Evolutionary conservation across 106 monocot species (phyloP), one percentile per base, ranked within the genome.

Genomic region (Dendrobium catenatum): DNA sequence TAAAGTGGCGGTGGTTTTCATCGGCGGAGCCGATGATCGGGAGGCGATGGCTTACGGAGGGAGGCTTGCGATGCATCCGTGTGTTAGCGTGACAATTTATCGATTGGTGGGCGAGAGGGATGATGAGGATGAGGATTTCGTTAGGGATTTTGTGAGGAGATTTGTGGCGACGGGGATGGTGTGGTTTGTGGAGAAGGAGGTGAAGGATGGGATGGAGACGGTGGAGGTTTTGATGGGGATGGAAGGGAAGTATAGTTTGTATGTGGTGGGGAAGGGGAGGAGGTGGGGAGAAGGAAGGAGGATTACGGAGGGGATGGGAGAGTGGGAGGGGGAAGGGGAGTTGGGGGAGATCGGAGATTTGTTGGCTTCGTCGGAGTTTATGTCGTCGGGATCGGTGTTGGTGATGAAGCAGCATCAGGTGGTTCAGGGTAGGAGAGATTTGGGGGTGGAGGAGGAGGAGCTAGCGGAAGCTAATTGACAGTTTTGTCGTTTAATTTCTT

Each of bases 301-400:
- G 13, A 46, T 77, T 16, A 76, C 59, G 22, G 42, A 4, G 19
- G 56, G 68, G 44, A 68, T 51, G 82, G 47, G 67, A 10, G 68
- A 68, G 0, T 37, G 49, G 76, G 79, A 42, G 40, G 51, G 72
- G 22, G 37, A 55, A n/a, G 37, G 37, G 37, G 82, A 82, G 46
- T 48, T 82, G 8, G 86, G 86, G 17, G 5, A 37, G 5, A 59
- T 82, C 5, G 86, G 82, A 8, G 86, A 75, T 47, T 4, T 86
- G 64, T 48, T 82, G 4, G 82, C 74, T 9, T 82, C 85, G 9
- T 78, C 82, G 17, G 85, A 85, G 42, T 81, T 79, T 72, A 72
- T 47, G 42, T 2, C 19, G 17, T 37, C 24, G 1, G 85, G 78
- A 9, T 79, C 85, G 0, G 59, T 85, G 9, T 31, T 85, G 6